A percentile compares a stretch with the other conserved stretches of the same genome.
Evolutionary conservation across 257 asterid species (phyloP).

Genomic region (Solanum medicagineum): DNA sequence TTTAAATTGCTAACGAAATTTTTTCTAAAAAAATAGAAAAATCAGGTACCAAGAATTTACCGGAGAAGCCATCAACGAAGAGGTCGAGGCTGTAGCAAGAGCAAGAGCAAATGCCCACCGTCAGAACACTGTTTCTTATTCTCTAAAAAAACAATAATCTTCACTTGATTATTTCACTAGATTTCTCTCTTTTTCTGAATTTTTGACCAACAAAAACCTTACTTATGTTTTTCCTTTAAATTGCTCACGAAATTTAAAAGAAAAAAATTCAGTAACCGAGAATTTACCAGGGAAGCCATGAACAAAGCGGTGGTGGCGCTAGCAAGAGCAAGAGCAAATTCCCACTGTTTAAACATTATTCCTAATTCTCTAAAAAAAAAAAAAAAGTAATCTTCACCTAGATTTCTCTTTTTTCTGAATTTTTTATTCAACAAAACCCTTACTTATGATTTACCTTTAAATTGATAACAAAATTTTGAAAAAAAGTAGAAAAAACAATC

Average conservation of each 20-base stretch:
- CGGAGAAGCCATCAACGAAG: not conserved
- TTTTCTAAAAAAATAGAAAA: not conserved
- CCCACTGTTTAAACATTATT: not conserved
- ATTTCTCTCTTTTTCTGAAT: not conserved
- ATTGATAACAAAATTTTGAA: not conserved
- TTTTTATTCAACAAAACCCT: not conserved
- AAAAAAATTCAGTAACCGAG: not conserved
- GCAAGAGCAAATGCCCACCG: not conserved
- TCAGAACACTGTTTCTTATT: not conserved
- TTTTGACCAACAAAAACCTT: not conserved
- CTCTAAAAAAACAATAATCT: not conserved
- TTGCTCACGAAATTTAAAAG: not conserved
- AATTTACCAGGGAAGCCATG: not conserved
- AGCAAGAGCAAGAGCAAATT: not conserved
- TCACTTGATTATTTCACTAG: not conserved
- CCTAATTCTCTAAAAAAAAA: not conserved
- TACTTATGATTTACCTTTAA: not conserved
- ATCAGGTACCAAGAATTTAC: not conserved
- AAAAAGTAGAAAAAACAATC: not conserved
- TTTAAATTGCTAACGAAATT: not conserved
- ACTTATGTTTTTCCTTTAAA: not conserved
- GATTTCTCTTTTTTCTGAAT: not conserved
- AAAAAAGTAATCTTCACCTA: not conserved
- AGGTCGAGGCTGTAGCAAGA: not conserved
- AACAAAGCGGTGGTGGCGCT: not conserved